phyloP scores from a whole-genome alignment of 345 rosid species.

The Hibiscus syriacus region DNA sequence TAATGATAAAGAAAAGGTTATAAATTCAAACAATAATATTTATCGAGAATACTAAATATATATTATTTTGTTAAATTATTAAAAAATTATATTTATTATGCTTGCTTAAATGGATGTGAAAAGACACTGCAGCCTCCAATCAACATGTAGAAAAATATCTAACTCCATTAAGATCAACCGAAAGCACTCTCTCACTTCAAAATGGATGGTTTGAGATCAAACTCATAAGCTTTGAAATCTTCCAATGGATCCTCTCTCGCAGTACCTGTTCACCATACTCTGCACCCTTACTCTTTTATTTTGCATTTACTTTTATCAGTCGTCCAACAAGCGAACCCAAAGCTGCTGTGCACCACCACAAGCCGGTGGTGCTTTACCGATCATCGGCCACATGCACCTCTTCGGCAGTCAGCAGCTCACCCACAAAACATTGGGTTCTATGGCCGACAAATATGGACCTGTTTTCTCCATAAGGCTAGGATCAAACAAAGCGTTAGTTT shows the following conservation, averaged over 20 bases:
- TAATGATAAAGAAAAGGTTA: no score
- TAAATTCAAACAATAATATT: no score
- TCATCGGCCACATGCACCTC: not conserved
- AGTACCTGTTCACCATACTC: not conserved
- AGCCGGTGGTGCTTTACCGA: not conserved
- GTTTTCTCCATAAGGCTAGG: slow-evolving; percentile 25
- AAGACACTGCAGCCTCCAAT: no score
- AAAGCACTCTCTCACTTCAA: no score
- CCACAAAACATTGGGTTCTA: slow-evolving; percentile 18
- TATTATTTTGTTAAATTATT: no score
- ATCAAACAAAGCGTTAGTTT: slow-evolving; percentile 16
- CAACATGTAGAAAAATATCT: no score
- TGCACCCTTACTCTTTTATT: not conserved
- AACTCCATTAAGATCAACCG: no score
- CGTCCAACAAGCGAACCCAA: not conserved
- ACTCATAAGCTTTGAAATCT: not conserved
- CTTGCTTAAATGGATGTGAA: no score
- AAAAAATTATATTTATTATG: no score
- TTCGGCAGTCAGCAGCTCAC: slow-evolving; percentile 5
- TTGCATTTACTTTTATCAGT: not conserved
- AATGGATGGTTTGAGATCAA: no score
- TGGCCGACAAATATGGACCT: slow-evolving; percentile 31
- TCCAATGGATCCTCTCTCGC: not conserved
- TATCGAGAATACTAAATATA: no score
- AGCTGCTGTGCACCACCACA: not conserved